Evolutionary conservation across 1,284 basidiomycete genomes (phyloP).

Genomic region (Trichosporon ovoides): DNA sequence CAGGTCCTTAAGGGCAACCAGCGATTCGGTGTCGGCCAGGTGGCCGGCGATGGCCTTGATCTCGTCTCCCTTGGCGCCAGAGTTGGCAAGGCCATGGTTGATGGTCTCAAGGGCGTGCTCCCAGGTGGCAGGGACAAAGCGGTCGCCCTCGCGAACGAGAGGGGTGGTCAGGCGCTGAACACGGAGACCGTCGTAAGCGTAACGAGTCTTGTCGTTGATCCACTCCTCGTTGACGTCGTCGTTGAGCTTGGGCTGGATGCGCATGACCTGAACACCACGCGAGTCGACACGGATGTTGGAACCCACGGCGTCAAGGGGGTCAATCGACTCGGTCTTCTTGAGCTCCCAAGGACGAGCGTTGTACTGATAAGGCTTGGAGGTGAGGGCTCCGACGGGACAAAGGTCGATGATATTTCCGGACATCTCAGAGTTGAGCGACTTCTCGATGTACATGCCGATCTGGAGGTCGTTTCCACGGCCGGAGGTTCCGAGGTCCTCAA

Average conservation of each 20-base stretch:
- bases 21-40: constrained; percentile 87
- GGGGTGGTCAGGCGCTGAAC: constrained; percentile 95
- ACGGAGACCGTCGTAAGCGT: constrained; percentile 89
- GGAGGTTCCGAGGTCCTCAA: constrained; percentile 93
- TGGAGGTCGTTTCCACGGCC: constrained; percentile 98
- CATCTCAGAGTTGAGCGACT: constrained; percentile 94
- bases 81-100: constrained; percentile 67
- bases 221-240: constrained; percentile 99
- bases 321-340: constrained; percentile 95
- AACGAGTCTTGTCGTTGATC: constrained; percentile 99
- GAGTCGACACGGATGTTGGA: constrained; percentile 97
- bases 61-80: constrained; percentile 87
- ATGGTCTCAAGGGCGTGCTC: constrained; percentile 81
- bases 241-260: constrained; percentile 90
- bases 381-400: constrained; percentile 91
- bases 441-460: constrained; percentile 97
- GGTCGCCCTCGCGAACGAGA: constrained; percentile 82
- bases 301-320: constrained; percentile 96
- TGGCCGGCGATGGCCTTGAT: constrained; percentile 93
- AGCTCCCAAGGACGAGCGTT: constrained; percentile 97
- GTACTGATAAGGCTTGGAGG: constrained; percentile 97
- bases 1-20: constrained; percentile 91
- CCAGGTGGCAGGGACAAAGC: constrained; percentile 89
- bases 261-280: constrained; percentile 93
- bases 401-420: constrained; percentile 97